A percentile compares a stretch with the other conserved stretches of the same genome.
phyloP scores from a whole-genome alignment of 1,139 yeast species.

The Saccharomyces pastorianus region DNA sequence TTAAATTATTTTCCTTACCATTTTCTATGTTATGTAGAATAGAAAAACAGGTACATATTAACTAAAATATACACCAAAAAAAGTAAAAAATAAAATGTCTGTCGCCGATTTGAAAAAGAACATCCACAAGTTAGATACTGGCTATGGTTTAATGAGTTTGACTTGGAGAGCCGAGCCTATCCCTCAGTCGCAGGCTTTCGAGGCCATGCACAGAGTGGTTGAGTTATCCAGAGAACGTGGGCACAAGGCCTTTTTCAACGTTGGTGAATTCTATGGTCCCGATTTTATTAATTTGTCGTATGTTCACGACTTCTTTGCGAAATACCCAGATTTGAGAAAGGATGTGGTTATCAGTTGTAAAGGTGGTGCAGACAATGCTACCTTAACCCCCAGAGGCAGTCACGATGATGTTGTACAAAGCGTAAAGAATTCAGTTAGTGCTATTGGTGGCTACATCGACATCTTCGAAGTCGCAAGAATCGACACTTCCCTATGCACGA shows the following conservation, averaged over 20 bases:
- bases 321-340: constrained; percentile 46
- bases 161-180: constrained; percentile 45
- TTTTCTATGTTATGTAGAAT: background rate
- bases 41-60: background rate
- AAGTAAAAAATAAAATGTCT: constrained; percentile 12
- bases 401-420: constrained; percentile 42
- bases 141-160: constrained; percentile 37
- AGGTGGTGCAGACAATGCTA: constrained; percentile 43
- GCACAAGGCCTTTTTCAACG: constrained; percentile 55
- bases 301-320: constrained; percentile 48
- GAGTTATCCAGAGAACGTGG: constrained; percentile 37
- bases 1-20: background rate
- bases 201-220: constrained; percentile 37
- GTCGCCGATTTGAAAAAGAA: constrained; percentile 15
- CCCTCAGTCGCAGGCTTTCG: constrained; percentile 36
- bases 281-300: constrained; percentile 45
- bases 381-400: constrained; percentile 42
- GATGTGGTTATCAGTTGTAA: constrained; percentile 56
- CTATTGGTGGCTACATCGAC: constrained; percentile 43
- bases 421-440: constrained; percentile 42
- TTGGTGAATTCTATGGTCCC: constrained; percentile 72
- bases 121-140: constrained; percentile 18
- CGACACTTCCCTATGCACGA: constrained; percentile 37
- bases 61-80: background rate
- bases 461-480: constrained; percentile 65